Evolutionary conservation across 176 grass and related monocot species (phyloP).

Genomic region (Canna indica): DNA sequence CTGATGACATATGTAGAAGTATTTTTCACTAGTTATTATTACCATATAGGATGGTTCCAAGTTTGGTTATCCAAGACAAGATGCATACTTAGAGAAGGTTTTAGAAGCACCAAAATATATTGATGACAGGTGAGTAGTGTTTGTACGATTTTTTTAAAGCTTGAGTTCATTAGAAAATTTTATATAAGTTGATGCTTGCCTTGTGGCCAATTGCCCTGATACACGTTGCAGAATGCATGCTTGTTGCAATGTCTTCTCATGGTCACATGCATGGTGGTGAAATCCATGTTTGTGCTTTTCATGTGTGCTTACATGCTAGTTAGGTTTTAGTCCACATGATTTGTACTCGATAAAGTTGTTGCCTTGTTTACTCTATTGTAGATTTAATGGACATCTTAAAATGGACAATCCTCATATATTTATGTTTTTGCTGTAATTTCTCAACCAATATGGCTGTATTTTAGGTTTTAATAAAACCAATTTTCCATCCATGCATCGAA

Average conservation of each 20-base stretch:
- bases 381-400: not conserved
- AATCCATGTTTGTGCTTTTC: not conserved
- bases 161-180: not conserved
- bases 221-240: not conserved
- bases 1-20: not conserved
- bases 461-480: not conserved
- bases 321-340: not conserved
- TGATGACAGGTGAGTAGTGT: not conserved
- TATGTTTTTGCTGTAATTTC: too few relatives aligned
- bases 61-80: constrained; percentile 27
- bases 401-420: too few relatives aligned
- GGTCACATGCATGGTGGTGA: not conserved
- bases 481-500: not conserved
- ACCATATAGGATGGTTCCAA: constrained; percentile 22
- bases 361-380: not conserved
- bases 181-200: not conserved
- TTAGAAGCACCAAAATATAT: constrained; percentile 17
- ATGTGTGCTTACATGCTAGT: not conserved
- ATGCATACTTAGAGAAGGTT: constrained; percentile 28
- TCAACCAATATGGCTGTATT: too few relatives aligned
- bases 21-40: not conserved
- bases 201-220: not conserved
- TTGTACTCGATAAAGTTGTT: not conserved
- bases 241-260: not conserved
- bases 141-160: not conserved